Evolutionary conservation across 2,329 filamentous ascomycete genomes (phyloP).

Genomic region (Scopulariopsis brevicaulis): DNA sequence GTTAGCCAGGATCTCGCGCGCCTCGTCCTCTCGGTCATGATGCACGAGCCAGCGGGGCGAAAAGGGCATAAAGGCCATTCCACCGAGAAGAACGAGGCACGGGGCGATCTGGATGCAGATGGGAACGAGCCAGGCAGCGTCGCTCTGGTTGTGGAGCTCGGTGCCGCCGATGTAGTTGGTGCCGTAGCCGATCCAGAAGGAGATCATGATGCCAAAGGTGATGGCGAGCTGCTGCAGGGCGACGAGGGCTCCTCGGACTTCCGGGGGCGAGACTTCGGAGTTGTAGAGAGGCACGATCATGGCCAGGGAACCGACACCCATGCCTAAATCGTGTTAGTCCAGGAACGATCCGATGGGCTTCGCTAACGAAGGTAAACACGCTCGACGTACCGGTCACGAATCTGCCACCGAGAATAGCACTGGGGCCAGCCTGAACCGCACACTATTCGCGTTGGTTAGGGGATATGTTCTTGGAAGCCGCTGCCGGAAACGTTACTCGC

Average conservation of each 20-base stretch:
- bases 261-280: conserved; percentile 32
- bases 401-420: conserved; percentile 2
- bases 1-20: conserved; percentile 46
- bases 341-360: neutral
- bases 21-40: conserved; percentile 58
- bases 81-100: conserved; percentile 51
- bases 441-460: neutral
- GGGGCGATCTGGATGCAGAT: conserved; percentile 61
- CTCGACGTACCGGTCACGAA: conserved; percentile 1
- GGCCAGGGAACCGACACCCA: conserved; percentile 57
- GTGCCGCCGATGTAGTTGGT: conserved; percentile 56
- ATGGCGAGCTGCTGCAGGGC: conserved; percentile 41
- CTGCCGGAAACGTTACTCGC: neutral
- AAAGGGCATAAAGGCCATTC: conserved; percentile 74
- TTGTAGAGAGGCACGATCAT: conserved; percentile 53
- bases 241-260: conserved; percentile 29
- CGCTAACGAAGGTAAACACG: neutral
- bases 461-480: neutral
- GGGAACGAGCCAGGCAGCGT: conserved; percentile 65
- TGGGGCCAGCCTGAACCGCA: conserved; percentile 1
- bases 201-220: conserved; percentile 52
- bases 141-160: conserved; percentile 34
- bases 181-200: conserved; percentile 53
- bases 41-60: conserved; percentile 67
- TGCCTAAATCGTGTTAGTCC: conserved; percentile 27